Conservation (phyloP, 2,329 filamentous ascomycete species). For the Elsinoe batatas region DNA sequence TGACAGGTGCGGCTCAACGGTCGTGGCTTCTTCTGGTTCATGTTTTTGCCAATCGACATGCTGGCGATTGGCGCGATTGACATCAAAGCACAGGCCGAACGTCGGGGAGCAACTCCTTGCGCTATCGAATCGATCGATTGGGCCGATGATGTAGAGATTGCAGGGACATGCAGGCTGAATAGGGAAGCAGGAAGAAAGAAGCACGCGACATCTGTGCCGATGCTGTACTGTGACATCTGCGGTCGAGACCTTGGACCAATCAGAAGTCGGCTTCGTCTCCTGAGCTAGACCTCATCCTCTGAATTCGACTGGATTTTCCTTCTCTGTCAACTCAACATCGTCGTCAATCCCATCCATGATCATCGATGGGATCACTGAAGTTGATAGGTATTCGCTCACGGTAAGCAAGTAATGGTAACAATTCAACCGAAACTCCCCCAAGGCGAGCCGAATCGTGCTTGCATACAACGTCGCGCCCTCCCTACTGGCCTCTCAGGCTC, state of each 20-base stretch:
- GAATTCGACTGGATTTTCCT: not conserved
- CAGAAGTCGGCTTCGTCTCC: not conserved
- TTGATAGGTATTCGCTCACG: not conserved
- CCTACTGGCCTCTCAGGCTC: not conserved
- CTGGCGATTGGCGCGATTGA: not conserved
- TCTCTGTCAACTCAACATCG: not conserved
- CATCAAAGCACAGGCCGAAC: not conserved
- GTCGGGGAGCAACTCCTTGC: not conserved
- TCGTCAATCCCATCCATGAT: not conserved
- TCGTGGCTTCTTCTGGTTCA: not conserved
- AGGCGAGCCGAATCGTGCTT: not conserved
- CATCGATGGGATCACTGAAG: not conserved
- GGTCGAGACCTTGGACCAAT: not conserved
- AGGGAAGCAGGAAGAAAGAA: not conserved
- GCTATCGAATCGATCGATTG: constrained; percentile 4
- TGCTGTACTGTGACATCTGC: not conserved
- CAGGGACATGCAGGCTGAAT: not conserved
- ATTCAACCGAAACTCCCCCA: not conserved
- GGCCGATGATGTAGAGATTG: constrained; percentile 9
- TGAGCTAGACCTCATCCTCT: constrained; percentile 8
- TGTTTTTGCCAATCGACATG: constrained; percentile 1
- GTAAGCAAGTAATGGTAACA: not conserved
- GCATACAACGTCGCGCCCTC: constrained; percentile 3
- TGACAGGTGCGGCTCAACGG: constrained; percentile 7
- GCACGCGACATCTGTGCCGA: constrained; percentile 2